Evolutionary conservation across 2,329 filamentous ascomycete species (phyloP), one percentile per base, ranked within the genome.

Genomic region (Xylariaceae sp.): DNA sequence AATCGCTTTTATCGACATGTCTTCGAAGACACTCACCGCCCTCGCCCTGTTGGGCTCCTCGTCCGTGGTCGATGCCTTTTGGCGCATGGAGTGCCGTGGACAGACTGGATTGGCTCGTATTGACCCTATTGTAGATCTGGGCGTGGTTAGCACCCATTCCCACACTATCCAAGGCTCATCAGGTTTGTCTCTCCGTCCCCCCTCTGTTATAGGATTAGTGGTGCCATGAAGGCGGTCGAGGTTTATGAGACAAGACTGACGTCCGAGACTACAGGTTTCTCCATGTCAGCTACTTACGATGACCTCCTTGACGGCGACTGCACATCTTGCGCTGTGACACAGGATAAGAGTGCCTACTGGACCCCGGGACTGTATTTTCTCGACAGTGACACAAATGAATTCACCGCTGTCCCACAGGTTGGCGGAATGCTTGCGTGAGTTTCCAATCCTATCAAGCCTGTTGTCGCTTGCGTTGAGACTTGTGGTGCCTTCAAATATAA

Each of bases 341-440:
- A 93, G 72, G 91, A 96, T 72, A 87, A 85, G 73, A 96, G 90
- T n/a, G 85, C 84, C 31, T 96, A 96, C 74, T 96, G 90, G 89
- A 83, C 84, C 47, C 91, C 91, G 1, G 73, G 81, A 2, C 66
- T 96, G 57, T 92, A 93, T 74, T 96, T 96, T 70, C 71, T 85
- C 66, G 81, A 91, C 63, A 66, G 66, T 5, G 64, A 72, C 12
- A 87, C 88, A 60, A 82, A 87, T 51, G 75, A 83, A 50, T 83
- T 83, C 46, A 81, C 88, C 62, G 69, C 88, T 51, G 89, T 96
- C 42, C 71, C 79, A 1, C 85, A 94, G 67, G 81, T 87, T 46
- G 90, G 90, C 56, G 90, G 91, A 57, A 90, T 95, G 82, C 83
- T 95, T 66, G 88, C 87, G 84, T 93, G 80, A 78, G 87, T 86